Evolutionary conservation across 495 filamentous ascomycete genomes (phyloP), one percentile per base, ranked within the genome.

Genomic region (Xylaria bambusicola): DNA sequence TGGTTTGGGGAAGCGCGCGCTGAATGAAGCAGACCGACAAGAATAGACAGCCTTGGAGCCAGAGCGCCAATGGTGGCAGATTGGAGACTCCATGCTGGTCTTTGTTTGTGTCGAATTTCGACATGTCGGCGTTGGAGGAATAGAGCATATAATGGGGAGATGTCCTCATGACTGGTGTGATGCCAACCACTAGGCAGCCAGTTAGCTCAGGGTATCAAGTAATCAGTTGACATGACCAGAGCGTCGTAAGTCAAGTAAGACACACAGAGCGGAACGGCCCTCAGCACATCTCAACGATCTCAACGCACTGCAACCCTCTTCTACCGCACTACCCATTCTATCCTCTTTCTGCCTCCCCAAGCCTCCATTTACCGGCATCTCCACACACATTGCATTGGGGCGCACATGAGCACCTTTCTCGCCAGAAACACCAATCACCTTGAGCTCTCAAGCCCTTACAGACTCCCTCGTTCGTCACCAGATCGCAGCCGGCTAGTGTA

Each of bases 221-320:
- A 26, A 18, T 47, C 51, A 42, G 46, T 58, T 51, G 55, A 42
- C 55, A 50, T 50, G 47, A 6, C 36, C 36, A 23, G 38, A 59
- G 36, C n/a, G n/a, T 60, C 31, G 33, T 18, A 18, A 52, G 18
- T 41, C 40, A 10, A 44, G 40, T 53, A 47, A 53, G 57, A 53
- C 57, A 60, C 57, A n/a, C 57, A 60, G 48, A 53, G 47, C 57
- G 57, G 57, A 36, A 52, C 57, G 57, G 57, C 48, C 57, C 57
- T 60, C 57, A 60, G 24, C 38, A 60, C 45, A 41, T 40, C 20
- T 53, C 48, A 23, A 38, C 49, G 48, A 41, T 40, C 20, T 53
- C 48, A 23, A 38, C 49, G 48, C 49, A 45, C 40, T 60, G 56
- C 26, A 60, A 60, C 57, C 48, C 38, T 50, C 45, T 38, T 17